Evolutionary conservation across 768 basidiomycete genomes (phyloP), one percentile per base, ranked within the genome.

Genomic region (Mycena belliarum): DNA sequence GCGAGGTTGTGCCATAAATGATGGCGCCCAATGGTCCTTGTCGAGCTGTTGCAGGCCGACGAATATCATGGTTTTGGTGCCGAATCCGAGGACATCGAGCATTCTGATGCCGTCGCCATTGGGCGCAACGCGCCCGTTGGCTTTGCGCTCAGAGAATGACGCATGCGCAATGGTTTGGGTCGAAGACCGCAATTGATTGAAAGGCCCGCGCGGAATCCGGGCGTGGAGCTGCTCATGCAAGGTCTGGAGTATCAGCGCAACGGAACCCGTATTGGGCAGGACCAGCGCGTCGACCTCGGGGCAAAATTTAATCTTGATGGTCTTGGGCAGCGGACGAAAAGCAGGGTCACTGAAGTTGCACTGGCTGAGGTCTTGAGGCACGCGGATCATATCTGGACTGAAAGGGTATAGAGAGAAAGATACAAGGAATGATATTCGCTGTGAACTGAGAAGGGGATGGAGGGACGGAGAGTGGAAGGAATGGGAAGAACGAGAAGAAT

Each of bases 331-430:
- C 16, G 61, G 57, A 7, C 0, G 2, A 25, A 63, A 63, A 4
- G 61, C 61, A 21, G 25, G 23, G 15, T 28, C 29, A 24, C 24
- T 23, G 35, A 51, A 16, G 12, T 40, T 1, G 20, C 53, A 24
- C 7, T 48, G n/a, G 4, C 46, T 29, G 28, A 59, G 57, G 29
- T 45, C 32, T 63, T 59, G 57, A 63, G 53, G 61, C 61, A 63
- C 61, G 46, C 61, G 11, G n/a, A 63, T 40, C 24, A 52, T 23
- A 21, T 46, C 49, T 32, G 38, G 33, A 59, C n/a, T 48, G 18
- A 56, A 59, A 45, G 54, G 50, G 33, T 26, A 41, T 49, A 46
- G 37, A 60, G 53, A 52, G 28, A 46, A 43, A 60, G 53, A 52
- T 23, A 60, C n/a, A 32, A 32, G 55, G 48, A 52, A 52, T 45